phyloP scores from a whole-genome alignment of 768 basidiomycete genomes.

The Kwoniella bestiolae region DNA sequence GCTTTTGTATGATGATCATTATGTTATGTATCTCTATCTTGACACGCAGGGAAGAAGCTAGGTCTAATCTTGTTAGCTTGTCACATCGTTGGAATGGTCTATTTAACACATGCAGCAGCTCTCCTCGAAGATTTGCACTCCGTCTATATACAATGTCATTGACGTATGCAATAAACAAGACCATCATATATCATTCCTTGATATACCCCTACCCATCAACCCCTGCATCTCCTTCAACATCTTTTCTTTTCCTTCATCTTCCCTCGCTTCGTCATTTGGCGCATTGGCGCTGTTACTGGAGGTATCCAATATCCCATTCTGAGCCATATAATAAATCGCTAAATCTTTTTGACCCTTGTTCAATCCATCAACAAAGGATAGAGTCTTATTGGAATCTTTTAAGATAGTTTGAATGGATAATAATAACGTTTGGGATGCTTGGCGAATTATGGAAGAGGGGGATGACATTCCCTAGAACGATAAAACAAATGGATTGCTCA shows the following conservation, averaged over 20 bases:
- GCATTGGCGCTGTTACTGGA: neutral
- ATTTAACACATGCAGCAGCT: too few species aligned
- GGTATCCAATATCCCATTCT: slow-evolving; percentile 35
- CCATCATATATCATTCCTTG: slow-evolving; percentile 1
- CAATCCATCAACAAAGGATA: slow-evolving; percentile 33
- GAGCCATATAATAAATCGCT: slow-evolving; percentile 44
- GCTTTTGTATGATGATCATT: too few species aligned
- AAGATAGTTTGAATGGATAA: slow-evolving; percentile 43
- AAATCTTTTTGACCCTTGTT: slow-evolving; percentile 38
- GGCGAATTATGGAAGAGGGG: slow-evolving; percentile 32
- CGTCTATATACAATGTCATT: too few species aligned
- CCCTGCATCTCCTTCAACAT: slow-evolving; percentile 35
- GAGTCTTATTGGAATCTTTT: slow-evolving; percentile 23
- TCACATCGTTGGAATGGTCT: too few species aligned
- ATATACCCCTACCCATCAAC: slow-evolving; percentile 30
- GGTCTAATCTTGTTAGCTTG: too few species aligned
- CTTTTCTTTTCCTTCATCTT: slow-evolving; percentile 25
- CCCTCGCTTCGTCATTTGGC: neutral
- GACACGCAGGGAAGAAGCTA: too few species aligned
- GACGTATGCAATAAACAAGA: too few species aligned
- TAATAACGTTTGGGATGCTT: slow-evolving; percentile 43
- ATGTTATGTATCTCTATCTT: too few species aligned
- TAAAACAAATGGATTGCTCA: too few species aligned
- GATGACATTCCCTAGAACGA: slow-evolving; percentile 26
- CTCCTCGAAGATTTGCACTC: too few species aligned